Evolutionary conservation across 1,139 yeast genomes (phyloP).

Genomic region (Debaryomyces psychrophilus): DNA sequence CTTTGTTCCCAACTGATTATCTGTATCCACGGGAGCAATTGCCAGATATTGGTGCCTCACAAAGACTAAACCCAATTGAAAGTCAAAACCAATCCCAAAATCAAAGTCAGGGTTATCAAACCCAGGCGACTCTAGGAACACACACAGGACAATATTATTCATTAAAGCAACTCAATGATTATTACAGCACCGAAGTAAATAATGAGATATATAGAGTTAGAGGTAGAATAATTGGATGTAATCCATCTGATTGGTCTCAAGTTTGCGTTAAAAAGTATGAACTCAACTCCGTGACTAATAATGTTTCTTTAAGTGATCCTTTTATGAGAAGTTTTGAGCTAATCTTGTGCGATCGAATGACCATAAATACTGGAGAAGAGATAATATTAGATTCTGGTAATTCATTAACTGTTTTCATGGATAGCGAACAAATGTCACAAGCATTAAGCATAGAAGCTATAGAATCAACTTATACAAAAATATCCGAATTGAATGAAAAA

Average conservation of each 20-base stretch:
- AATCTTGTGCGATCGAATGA: conserved; percentile 20
- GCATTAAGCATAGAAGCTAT: conserved; percentile 21
- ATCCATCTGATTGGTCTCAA: conserved; percentile 29
- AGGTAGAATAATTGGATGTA: conserved; percentile 24
- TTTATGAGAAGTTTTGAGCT: conserved; percentile 26
- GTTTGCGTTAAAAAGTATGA: conserved; percentile 31
- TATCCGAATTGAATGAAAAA: conserved; percentile 5
- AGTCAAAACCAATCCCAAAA: background rate
- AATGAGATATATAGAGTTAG: conserved; percentile 20
- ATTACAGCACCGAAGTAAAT: conserved; percentile 12
- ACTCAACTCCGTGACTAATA: conserved; percentile 6
- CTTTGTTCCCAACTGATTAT: conserved; percentile 19
- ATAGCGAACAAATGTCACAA: conserved; percentile 19
- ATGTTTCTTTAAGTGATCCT: conserved; percentile 27
- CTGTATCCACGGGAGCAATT: conserved; percentile 9
- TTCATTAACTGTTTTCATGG: conserved; percentile 22
- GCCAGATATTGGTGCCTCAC: background rate
- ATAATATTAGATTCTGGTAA: conserved; percentile 18
- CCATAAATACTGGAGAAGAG: conserved; percentile 2
- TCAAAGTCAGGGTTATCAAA: background rate
- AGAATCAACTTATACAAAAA: conserved; percentile 26
- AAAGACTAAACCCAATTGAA: background rate
- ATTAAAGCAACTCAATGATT: conserved; percentile 9
- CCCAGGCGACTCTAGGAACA: too few relatives aligned
- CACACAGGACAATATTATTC: conserved; percentile 1